phyloP scores from a whole-genome alignment of 2,329 filamentous ascomycete genomes.

The Furcasterigmium sp. region DNA sequence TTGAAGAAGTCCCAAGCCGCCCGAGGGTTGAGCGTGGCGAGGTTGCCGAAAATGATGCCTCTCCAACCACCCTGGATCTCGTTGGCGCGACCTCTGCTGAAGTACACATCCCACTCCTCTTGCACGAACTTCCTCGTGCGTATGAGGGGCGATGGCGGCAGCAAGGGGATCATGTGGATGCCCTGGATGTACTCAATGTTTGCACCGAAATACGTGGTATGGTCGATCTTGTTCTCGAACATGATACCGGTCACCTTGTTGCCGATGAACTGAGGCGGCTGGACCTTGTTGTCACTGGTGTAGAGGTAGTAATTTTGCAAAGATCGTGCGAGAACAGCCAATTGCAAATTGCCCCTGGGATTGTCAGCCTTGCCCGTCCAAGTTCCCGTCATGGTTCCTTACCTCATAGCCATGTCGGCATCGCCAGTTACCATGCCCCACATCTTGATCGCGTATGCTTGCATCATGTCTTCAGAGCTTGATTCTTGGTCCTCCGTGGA shows the following conservation, averaged over 20 bases:
- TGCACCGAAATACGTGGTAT: conserved; percentile 82
- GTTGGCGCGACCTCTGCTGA: conserved; percentile 61
- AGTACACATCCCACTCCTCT: conserved; percentile 80
- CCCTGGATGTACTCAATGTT: conserved; percentile 68
- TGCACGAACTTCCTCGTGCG: conserved; percentile 65
- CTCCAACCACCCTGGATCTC: conserved; percentile 73
- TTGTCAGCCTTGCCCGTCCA: conserved; percentile 1
- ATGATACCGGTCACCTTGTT: conserved; percentile 72
- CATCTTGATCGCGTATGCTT: conserved; percentile 84
- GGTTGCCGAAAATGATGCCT: conserved; percentile 77
- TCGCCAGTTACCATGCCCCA: conserved; percentile 82
- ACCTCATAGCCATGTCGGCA: conserved; percentile 70
- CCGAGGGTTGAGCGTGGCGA: conserved; percentile 68
- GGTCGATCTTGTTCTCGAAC: conserved; percentile 94
- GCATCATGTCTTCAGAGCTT: conserved; percentile 85
- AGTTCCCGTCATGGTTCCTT: conserved; percentile 12
- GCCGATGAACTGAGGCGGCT: conserved; percentile 71
- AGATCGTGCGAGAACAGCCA: conserved; percentile 69
- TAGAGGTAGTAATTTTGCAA: conserved; percentile 82
- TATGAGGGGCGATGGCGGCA: conserved; percentile 62
- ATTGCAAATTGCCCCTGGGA: conserved; percentile 69
- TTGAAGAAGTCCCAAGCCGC: conserved; percentile 73
- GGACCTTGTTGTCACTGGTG: conserved; percentile 57
- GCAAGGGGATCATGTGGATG: conserved; percentile 78
- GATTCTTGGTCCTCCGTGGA: conserved; percentile 64